phyloP scores from a whole-genome alignment of 306 rosid genomes.

The Carpinus viminea region DNA sequence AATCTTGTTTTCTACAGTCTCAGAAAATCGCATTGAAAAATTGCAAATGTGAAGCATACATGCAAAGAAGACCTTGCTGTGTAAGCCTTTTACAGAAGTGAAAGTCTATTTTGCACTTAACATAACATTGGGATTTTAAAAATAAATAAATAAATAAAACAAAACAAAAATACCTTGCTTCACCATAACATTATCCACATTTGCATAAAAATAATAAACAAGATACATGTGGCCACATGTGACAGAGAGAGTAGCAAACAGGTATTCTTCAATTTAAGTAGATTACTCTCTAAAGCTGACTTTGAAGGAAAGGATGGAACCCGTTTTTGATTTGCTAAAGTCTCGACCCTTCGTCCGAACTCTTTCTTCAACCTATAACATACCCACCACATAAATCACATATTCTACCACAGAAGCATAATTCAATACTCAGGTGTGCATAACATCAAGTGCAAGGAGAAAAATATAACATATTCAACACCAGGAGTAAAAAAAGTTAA shows the following conservation, averaged over 20 bases:
- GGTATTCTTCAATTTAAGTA: constrained; percentile 8
- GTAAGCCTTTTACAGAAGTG: neutral
- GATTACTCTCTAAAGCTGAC: constrained; percentile 91
- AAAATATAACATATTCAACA: neutral
- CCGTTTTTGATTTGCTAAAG: constrained; percentile 74
- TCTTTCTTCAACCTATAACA: constrained; percentile 73
- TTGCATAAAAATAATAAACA: neutral
- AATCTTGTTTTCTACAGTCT: neutral
- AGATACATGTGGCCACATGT: neutral
- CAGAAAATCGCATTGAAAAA: neutral
- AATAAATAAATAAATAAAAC: neutral
- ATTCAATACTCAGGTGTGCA: neutral
- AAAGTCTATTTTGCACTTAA: neutral
- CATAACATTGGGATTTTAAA: neutral
- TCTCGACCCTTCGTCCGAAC: constrained; percentile 78
- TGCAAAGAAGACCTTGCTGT: neutral
- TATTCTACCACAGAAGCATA: neutral
- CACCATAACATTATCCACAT: neutral
- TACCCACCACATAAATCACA: constrained; percentile 25
- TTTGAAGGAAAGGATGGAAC: constrained; percentile 88
- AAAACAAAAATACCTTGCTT: neutral
- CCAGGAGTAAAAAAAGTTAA: neutral
- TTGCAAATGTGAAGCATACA: too few relatives aligned
- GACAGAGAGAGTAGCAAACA: neutral
- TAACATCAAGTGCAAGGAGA: neutral